Evolutionary conservation across 495 filamentous ascomycete genomes (phyloP), one percentile per base, ranked within the genome.

Genomic region (Aspergillus wentii): DNA sequence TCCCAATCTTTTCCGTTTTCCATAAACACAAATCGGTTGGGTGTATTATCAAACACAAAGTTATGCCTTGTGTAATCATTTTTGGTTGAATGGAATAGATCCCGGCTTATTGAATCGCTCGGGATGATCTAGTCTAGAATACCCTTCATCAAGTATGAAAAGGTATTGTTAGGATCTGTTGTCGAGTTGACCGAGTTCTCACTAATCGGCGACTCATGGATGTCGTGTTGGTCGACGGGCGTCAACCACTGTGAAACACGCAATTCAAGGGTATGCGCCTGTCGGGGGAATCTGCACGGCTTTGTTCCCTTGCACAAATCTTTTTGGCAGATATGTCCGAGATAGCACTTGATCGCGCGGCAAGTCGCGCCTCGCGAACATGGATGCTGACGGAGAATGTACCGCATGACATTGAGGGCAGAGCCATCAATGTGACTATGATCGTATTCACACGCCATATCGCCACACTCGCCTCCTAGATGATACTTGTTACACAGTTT

Each of bases 241-340:
- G 45, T 31, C 18, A 58, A 49, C 56, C 55, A 64, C 17, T 48
- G 45, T 17, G 49, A 38, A 5, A 59, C 49, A 18, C 59, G 14
- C 19, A 64, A 35, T 28, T 64, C 55, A 5, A 64, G 35, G 6
- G 21, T 54, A 41, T 69, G 66, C 2, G 52, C 49, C 13, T 39
- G 36, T 4, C 56, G 51, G 30, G 51, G 54, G 30, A 63, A 66
- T 14, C 56, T 56, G 46, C 63, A 69, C 11, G 50, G 54, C 41
- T 61, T 62, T 5, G 48, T 49, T 22, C 46, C 60, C 37, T 53
- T 59, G 42, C 66, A 69, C 16, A 58, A 54, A 9, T 54, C 52
- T 29, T 56, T 68, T 34, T 70, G 66, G 39, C 71, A 74, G 19
- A 64, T 42, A 45, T 74, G 71, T 1, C 68, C 69, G 26, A 62